Conservation (phyloP, 345 rosid genomes). For the Tarenaya hassleriana region DNA sequence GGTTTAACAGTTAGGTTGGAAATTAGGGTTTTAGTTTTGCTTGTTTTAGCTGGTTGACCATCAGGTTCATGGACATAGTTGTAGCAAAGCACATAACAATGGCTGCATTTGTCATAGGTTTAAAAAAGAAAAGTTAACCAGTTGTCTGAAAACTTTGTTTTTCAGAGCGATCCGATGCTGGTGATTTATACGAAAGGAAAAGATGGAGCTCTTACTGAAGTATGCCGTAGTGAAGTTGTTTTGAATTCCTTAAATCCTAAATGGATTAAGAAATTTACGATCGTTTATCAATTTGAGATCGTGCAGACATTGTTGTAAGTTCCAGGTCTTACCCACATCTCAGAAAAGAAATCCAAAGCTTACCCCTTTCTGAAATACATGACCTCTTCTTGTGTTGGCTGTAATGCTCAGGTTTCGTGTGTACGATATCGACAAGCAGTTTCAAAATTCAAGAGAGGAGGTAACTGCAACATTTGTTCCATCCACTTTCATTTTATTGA, state of each 20-base stretch:
- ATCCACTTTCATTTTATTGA: background rate
- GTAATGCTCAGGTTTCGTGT: constrained; percentile 50
- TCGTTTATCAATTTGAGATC: constrained; percentile 60
- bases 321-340: background rate
- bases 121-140: no score
- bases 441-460: constrained; percentile 64
- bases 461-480: constrained; percentile 25
- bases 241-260: constrained; percentile 73
- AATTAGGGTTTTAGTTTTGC: background rate
- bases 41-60: background rate
- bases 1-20: background rate
- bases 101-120: no score
- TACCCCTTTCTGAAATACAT: constrained; percentile 17
- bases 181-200: constrained; percentile 58
- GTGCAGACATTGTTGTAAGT: constrained; percentile 82
- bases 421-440: constrained; percentile 76
- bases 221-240: constrained; percentile 72
- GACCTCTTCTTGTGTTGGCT: background rate
- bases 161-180: constrained; percentile 88
- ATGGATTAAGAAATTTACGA: constrained; percentile 53
- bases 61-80: background rate
- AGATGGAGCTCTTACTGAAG: constrained; percentile 61
- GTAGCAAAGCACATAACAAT: no score
- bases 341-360: background rate
- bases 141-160: constrained; percentile 13